Base-by-base conservation (phyloP, 352 stramenopile genomes). In the Phytophthora idaei region DNA sequence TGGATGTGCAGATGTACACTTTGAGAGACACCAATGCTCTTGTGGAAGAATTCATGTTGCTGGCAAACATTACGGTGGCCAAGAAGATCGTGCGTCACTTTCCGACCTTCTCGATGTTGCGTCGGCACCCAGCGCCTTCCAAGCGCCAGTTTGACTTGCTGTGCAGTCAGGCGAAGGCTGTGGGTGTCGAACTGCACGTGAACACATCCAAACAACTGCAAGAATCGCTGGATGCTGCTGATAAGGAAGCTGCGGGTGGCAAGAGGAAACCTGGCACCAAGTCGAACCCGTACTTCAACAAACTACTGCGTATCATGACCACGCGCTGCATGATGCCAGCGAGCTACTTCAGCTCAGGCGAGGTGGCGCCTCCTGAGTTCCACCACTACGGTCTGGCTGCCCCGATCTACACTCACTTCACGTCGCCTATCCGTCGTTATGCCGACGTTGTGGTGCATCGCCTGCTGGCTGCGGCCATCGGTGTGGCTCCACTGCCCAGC, bases 351-450 rank as follows among this genome's bases (percentile, higher is more conserved):
- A 98, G 94, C 64, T 99, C 95, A 11, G 97, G 97, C 50, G 97
- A 99, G 67, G 89, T 98, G 31, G 81, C 95, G 21, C 90, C 96
- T 5, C 92, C 89, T 6, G 95, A 99, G 68, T 99, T 97, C 87
- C 94, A 98, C 62, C 98, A 99, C 80, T 99, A 99, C 73, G 95
- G 98, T 34, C 85, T 99, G 9, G 98, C 97, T 10, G 97, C 97
- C 8, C 94, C 96, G 5, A 98, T 99, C 28, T 99, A 99, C 80
- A 99, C 98, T 34, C 98, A 99, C 78, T 99, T 99, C 71, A 99
- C 98, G 31, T 99, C 94, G n/a, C 98, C 98, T 4, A 99, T 99
- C 77, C 89, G 94, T 56, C 89, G 95, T 4, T 94, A 99, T 79
- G 97, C 98, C 1, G 98, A 99, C 77, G 94, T 99, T 15, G 95